These are phyloP conservation scores for Laburnicola sp. DNA, from an alignment of 2,329 filamentous ascomycete genomes.

Conservation along the genomic window DNA sequence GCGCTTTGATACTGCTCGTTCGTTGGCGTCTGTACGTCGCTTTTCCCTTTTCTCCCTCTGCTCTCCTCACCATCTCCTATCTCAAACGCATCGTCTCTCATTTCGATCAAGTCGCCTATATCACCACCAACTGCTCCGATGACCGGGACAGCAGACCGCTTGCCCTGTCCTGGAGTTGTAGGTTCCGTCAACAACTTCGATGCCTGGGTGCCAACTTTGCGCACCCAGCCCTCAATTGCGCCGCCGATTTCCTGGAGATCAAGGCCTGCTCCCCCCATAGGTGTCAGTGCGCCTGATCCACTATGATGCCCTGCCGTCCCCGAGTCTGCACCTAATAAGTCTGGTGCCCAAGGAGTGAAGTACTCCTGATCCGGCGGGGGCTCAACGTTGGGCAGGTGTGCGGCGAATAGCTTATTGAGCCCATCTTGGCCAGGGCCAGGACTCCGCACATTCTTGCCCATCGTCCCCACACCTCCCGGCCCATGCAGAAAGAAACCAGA, in stretches of 20 bases:
- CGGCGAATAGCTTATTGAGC: constrained; percentile 80
- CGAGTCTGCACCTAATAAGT: constrained; percentile 36
- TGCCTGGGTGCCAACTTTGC: constrained; percentile 73
- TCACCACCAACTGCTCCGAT: constrained; percentile 51
- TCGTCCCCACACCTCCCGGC: constrained; percentile 85
- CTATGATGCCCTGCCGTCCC: constrained; percentile 32
- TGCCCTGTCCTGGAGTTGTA: constrained; percentile 35
- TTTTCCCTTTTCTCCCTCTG: constrained; percentile 28
- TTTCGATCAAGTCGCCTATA: constrained; percentile 69
- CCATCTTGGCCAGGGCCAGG: constrained; percentile 84
- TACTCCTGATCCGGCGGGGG: constrained; percentile 61
- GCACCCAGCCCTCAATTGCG: constrained; percentile 86
- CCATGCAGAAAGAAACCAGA: constrained; percentile 66
- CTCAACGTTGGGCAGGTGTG: constrained; percentile 78
- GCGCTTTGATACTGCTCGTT: constrained; percentile 39
- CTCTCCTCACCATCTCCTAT: constrained; percentile 40
- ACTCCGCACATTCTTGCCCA: constrained; percentile 69
- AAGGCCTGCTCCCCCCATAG: constrained; percentile 38
- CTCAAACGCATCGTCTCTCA: constrained; percentile 61
- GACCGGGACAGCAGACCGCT: constrained; percentile 37
- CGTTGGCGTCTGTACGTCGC: constrained; percentile 19
- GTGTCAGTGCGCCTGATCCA: constrained; percentile 36
- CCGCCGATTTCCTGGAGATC: constrained; percentile 81
- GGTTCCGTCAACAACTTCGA: constrained; percentile 42
- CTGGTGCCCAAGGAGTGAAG: constrained; percentile 47